Base-by-base conservation (phyloP, 2,329 filamentous ascomycete genomes). In the Mollisiaceae sp. region DNA sequence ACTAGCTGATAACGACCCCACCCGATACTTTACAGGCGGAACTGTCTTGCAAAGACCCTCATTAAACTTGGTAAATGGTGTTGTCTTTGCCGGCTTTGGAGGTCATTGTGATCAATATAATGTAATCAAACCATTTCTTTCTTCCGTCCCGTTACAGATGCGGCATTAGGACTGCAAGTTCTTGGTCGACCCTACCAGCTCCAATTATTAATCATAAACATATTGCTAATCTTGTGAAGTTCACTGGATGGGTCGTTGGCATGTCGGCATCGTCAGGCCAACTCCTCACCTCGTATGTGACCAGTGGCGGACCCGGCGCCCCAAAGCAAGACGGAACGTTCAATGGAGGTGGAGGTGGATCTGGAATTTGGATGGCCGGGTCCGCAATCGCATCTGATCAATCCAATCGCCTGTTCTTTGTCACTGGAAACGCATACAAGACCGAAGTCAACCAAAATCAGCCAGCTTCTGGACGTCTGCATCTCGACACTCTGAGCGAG, bases 211-310 rank as follows among this genome's bases (percentile, higher is more conserved):
- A 32, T 32, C 6, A 32, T 3, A 32, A 6, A 32, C 27, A 6
- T 32, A 32, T 3, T 32, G 27, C 27, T 32, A 32, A 32, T 32
- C 27, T 32, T 32, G 3, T 32, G 27, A 32, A 32, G 43, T 65
- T 59, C 55, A 67, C 65, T 6, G 65, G 65, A 22, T 67, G 65
- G 65, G 36, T 65, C 14, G 60, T 67, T 27, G 65, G 65, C 15
- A 67, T 67, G 60, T 59, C 56, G 18, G 58, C 59, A 45, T 58
- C 54, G 18, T 61, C 65, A 18, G 65, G 65, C 5, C 65, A 60
- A 32, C 35, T 65, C 38, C 35, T 67, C n/a, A 67, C 65, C n/a
- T 54, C 57, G 22, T 68, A 64, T 35, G 55, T 45, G 8, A 68
- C 66, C 4, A 61, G 43, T 8, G 66, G 60, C 4, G 66, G 66